Percentiles rank a stretch among this genome's conserved stretches.
These are phyloP conservation scores for Starmerella asiatica DNA, from an alignment of 805 yeast species.

Conservation along the genomic window DNA sequence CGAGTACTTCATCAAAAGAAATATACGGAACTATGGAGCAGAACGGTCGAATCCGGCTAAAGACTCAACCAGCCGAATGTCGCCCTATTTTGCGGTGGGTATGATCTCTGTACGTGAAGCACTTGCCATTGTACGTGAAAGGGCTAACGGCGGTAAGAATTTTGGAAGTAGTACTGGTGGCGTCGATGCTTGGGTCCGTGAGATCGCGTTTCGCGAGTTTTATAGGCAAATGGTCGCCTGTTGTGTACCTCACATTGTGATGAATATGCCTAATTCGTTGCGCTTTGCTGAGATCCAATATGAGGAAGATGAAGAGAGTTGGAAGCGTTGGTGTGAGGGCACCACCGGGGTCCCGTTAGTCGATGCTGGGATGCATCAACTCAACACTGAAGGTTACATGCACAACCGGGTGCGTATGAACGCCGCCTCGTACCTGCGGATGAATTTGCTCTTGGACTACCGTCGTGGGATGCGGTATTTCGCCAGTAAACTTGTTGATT, in stretches of 20 bases:
- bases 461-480: conserved; percentile 43
- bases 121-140: conserved; percentile 16
- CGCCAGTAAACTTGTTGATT: conserved; percentile 36
- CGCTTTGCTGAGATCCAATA: conserved; percentile 31
- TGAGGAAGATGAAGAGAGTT: conserved; percentile 33
- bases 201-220: conserved; percentile 48
- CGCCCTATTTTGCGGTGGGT: conserved; percentile 37
- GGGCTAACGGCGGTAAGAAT: conserved; percentile 20
- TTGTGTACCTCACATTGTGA: conserved; percentile 39
- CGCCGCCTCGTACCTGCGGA: conserved; percentile 38
- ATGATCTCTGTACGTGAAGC: conserved; percentile 31
- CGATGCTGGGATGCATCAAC: conserved; percentile 46
- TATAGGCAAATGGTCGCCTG: conserved; percentile 36
- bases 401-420: conserved; percentile 44
- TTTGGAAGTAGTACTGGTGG: conserved; percentile 24
- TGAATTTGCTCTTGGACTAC: conserved; percentile 42
- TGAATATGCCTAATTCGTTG: conserved; percentile 38
- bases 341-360: conserved; percentile 43
- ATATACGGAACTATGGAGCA: conserved; percentile 26
- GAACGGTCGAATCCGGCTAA: conserved; percentile 26
- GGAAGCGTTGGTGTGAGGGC: conserved; percentile 41
- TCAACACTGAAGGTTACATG: conserved; percentile 40
- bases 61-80: conserved; percentile 32
- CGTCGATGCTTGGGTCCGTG: conserved; percentile 36
- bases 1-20: conserved; percentile 14